These are phyloP conservation scores for Musa balbisiana DNA, from an alignment of 202 grass and related monocot genomes.

Conservation along the genomic window DNA sequence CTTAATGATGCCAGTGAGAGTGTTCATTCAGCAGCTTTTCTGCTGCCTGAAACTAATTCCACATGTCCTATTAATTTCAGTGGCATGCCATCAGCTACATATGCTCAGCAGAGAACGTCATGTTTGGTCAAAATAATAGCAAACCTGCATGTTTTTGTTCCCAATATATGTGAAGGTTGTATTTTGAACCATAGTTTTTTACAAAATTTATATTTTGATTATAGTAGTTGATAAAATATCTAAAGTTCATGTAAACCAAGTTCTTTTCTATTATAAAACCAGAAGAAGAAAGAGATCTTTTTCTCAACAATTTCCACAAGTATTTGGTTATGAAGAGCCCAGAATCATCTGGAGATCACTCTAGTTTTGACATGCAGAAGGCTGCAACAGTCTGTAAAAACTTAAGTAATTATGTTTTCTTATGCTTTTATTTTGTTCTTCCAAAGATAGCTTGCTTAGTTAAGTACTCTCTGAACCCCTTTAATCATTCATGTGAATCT, in stretches of 20 bases:
- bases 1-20: constrained; percentile 14
- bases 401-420: constrained; percentile 44
- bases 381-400: constrained; percentile 62
- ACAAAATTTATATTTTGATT: background rate
- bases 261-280: constrained; percentile 29
- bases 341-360: constrained; percentile 19
- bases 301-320: constrained; percentile 74
- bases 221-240: constrained; percentile 24
- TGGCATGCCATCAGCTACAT: constrained; percentile 48
- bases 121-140: constrained; percentile 96
- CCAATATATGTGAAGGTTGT: constrained; percentile 92
- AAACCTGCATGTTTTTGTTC: constrained; percentile 90
- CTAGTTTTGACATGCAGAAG: constrained; percentile 32
- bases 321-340: constrained; percentile 44
- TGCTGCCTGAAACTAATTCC: constrained; percentile 47
- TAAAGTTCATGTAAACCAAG: background rate
- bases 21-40: constrained; percentile 26
- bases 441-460: background rate
- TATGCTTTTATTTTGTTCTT: background rate
- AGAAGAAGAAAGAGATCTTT: constrained; percentile 99
- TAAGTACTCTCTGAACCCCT: background rate
- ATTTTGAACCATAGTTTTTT: constrained; percentile 16
- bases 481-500: constrained; percentile 31
- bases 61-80: constrained; percentile 41
- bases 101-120: constrained; percentile 86